Conservation (phyloP, 2,329 filamentous ascomycete species). For the Epichloe uncinata region DNA sequence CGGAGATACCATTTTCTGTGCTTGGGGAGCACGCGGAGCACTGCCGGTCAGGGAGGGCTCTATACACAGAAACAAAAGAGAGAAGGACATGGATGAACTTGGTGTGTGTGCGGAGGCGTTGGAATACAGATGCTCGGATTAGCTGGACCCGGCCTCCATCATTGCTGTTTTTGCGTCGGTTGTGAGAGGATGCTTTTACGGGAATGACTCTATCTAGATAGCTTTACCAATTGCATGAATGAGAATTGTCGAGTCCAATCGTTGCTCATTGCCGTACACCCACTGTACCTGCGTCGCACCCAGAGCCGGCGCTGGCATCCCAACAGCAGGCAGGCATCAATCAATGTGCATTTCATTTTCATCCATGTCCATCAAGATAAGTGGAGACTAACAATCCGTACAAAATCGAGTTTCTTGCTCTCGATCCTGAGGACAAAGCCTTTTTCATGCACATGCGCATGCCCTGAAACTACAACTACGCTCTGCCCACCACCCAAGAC, state of each 20-base stretch:
- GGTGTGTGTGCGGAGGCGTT: background rate
- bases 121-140: background rate
- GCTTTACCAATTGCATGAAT: conserved; percentile 2
- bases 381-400: background rate
- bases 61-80: background rate
- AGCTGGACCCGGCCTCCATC: background rate
- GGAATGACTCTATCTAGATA: conserved; percentile 2
- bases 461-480: too few species aligned
- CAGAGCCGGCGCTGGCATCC: background rate
- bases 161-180: background rate
- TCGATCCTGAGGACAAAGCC: too few species aligned
- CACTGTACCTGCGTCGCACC: too few species aligned
- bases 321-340: conserved; percentile 12
- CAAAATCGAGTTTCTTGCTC: background rate
- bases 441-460: too few species aligned
- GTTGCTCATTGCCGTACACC: too few species aligned
- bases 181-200: background rate
- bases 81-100: conserved; percentile 10
- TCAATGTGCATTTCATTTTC: conserved; percentile 3
- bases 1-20: conserved; percentile 25
- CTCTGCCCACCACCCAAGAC: background rate
- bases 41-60: conserved; percentile 8
- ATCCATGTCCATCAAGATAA: background rate
- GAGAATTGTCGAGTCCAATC: background rate
- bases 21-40: conserved; percentile 10